Evolutionary conservation across 1,139 yeast species (phyloP).

Genomic region (Saccharomyces hybrid): DNA sequence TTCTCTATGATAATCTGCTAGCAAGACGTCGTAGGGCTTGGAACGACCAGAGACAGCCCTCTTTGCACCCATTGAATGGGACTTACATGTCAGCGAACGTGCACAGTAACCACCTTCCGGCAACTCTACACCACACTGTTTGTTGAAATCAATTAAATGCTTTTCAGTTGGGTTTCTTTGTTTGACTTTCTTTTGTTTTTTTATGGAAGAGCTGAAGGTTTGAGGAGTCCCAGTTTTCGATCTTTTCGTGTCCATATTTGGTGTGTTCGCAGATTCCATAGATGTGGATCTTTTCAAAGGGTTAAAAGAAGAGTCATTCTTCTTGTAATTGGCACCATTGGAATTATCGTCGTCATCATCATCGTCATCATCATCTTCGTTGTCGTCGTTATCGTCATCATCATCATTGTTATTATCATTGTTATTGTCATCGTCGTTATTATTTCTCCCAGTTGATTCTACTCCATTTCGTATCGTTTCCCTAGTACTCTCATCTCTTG

Average conservation of each 20-base stretch:
- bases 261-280: background rate
- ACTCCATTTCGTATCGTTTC: constrained; percentile 28
- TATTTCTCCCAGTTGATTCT: constrained; percentile 2
- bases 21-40: constrained; percentile 79
- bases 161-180: constrained; percentile 54
- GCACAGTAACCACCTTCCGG: constrained; percentile 94
- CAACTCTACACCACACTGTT: constrained; percentile 91
- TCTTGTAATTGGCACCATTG: constrained; percentile 16
- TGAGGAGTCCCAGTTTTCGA: constrained; percentile 3
- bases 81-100: constrained; percentile 88
- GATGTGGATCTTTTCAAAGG: constrained; percentile 1
- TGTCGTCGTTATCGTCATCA: constrained; percentile 36
- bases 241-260: background rate
- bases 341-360: constrained; percentile 29
- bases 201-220: constrained; percentile 21
- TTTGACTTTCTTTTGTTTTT: constrained; percentile 39
- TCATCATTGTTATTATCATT: constrained; percentile 10
- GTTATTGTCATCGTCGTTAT: background rate
- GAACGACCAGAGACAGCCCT: constrained; percentile 91
- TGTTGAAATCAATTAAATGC: constrained; percentile 87
- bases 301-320: constrained; percentile 6
- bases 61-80: constrained; percentile 97
- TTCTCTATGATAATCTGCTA: constrained; percentile 84
- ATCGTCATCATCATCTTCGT: constrained; percentile 24
- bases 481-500: constrained; percentile 6